phyloP scores from a whole-genome alignment of 1,284 basidiomycete genomes.

The Malassezia obtusa region DNA sequence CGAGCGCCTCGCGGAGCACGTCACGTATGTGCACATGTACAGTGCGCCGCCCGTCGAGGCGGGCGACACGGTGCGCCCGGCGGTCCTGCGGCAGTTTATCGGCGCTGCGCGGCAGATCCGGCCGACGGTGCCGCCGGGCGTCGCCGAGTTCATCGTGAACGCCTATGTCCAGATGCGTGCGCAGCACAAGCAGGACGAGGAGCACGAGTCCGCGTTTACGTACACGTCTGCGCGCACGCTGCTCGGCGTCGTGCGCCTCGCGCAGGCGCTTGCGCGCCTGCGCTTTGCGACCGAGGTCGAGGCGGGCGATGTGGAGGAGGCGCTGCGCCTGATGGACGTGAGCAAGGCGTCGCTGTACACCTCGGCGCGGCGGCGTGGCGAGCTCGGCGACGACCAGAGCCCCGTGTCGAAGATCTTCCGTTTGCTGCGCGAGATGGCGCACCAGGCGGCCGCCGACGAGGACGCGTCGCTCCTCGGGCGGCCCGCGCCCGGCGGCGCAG shows the following conservation, averaged over 20 bases:
- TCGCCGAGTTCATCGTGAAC: constrained; percentile 87
- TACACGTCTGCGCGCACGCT: constrained; percentile 97
- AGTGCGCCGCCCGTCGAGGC: constrained; percentile 70
- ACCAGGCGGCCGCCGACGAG: constrained; percentile 16
- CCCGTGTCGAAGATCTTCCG: constrained; percentile 40
- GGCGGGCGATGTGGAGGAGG: constrained; percentile 87
- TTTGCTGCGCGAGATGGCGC: constrained; percentile 40
- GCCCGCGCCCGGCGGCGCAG: neutral
- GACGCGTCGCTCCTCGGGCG: neutral
- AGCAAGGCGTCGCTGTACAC: constrained; percentile 70
- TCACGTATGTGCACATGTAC: constrained; percentile 97
- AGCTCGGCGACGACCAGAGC: constrained; percentile 23
- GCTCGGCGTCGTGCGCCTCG: constrained; percentile 82
- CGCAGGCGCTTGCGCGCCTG: constrained; percentile 86
- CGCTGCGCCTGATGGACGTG: constrained; percentile 87
- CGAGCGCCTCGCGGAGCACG: constrained; percentile 88
- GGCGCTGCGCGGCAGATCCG: constrained; percentile 80
- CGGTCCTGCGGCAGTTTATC: constrained; percentile 90
- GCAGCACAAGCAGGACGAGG: constrained; percentile 79
- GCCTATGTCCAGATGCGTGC: constrained; percentile 91
- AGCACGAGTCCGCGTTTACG: constrained; percentile 74
- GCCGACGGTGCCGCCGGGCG: constrained; percentile 71
- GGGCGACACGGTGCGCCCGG: constrained; percentile 64
- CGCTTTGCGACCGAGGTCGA: constrained; percentile 72
- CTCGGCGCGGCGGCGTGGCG: constrained; percentile 12